A percentile compares a stretch with the other conserved stretches of the same genome.
These are phyloP conservation scores for Phlebiopsis gigantea DNA, from an alignment of 768 basidiomycete species.

Conservation along the genomic window DNA sequence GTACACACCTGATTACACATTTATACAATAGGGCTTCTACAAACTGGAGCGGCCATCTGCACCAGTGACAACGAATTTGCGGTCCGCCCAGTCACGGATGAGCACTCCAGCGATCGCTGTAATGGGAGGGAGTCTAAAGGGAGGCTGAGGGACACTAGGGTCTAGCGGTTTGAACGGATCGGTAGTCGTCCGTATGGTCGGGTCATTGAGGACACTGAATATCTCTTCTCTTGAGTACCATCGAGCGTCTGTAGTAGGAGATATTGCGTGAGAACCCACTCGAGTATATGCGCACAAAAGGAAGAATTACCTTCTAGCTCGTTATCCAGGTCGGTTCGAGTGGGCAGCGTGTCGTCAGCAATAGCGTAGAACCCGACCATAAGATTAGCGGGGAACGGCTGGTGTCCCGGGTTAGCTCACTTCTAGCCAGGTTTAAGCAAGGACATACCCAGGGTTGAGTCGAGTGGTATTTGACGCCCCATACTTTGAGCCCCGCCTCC, in stretches of 20 bases:
- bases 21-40: background rate
- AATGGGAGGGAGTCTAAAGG: conserved; percentile 69
- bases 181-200: conserved; percentile 8
- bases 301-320: conserved; percentile 72
- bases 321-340: conserved; percentile 87
- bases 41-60: background rate
- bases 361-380: conserved; percentile 90
- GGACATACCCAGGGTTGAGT: conserved; percentile 76
- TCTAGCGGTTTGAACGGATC: conserved; percentile 2
- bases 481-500: conserved; percentile 88
- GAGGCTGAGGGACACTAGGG: conserved; percentile 18
- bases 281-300: background rate
- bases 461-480: conserved; percentile 81
- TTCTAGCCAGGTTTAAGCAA: background rate
- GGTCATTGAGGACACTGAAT: conserved; percentile 53
- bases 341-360: conserved; percentile 65
- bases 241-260: conserved; percentile 57
- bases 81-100: conserved; percentile 75
- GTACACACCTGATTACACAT: background rate
- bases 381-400: conserved; percentile 88
- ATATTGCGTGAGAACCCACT: background rate
- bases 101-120: conserved; percentile 81
- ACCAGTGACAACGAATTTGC: conserved; percentile 34
- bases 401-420: background rate
- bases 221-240: conserved; percentile 85